Evolutionary conservation across 306 rosid genomes (phyloP), one percentile per base, ranked within the genome.

Genomic region (Begonia fuchsioides): DNA sequence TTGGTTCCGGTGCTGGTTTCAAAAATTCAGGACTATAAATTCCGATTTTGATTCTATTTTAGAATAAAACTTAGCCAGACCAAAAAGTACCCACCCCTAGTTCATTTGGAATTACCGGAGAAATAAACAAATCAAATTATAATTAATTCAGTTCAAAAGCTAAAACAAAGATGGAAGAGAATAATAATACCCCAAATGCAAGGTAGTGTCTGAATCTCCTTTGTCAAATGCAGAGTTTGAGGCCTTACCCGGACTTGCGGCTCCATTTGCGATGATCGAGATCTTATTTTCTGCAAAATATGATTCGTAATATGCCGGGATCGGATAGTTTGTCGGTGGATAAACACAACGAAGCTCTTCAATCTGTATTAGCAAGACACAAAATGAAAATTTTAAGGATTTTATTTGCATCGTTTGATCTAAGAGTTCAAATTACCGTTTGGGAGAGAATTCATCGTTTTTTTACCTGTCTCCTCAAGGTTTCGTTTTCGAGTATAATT

Each of bases 171-270:
- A n/a, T n/a, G n/a, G n/a, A n/a, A n/a, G n/a, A n/a, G n/a, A n/a
- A n/a, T n/a, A n/a, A n/a, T n/a, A n/a, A 41, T 90, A 85, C 98
- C 98, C 98, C 43, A 92, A 72, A 35, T 92, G 98, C 81, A 92
- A 75, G 43, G 86, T 62, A 56, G 93, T 82, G 69, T 92, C 98
- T 9, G 98, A 85, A 61, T 86, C 84, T 53, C 77, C 94, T 55
- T 78, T 79, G 57, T 79, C 93, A 45, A 68, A 55, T 20, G 68
- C 78, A 19, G 68, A 74, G 54, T 67, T 73, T 50, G 79, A 52
- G 57, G 60, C 54, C 44, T 60, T 51, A 60, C 61, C 75, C 12
- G 76, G 68, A 49, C 76, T 62, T 12, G 47, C 50, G 48, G 44
- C 58, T 48, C 72, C 63, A 19, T 59, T 62, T 49, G 76, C 65